phyloP scores from a whole-genome alignment of 768 basidiomycete species.

The Mycena sanguinolenta region DNA sequence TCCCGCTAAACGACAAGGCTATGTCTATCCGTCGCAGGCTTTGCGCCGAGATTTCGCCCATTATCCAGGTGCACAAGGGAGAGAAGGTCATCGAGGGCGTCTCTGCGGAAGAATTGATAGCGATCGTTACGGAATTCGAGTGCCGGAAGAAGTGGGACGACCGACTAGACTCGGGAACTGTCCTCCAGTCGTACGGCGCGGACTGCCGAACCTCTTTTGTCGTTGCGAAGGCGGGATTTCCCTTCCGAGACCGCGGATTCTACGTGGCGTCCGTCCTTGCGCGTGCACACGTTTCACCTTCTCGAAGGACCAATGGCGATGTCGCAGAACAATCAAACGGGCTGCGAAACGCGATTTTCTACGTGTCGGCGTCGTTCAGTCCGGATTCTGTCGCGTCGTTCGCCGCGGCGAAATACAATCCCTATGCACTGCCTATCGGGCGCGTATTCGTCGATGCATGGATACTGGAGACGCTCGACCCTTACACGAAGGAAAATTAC shows the following conservation, averaged over 20 bases:
- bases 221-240: slow-evolving; percentile 84
- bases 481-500: slow-evolving; percentile 94
- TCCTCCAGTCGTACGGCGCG: slow-evolving; percentile 84
- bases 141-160: slow-evolving; percentile 91
- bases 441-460: slow-evolving; percentile 92
- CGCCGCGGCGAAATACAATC: slow-evolving; percentile 79
- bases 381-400: slow-evolving; percentile 72
- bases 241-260: slow-evolving; percentile 92
- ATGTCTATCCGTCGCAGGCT: slow-evolving; percentile 81
- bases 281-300: slow-evolving; percentile 59
- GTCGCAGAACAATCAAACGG: slow-evolving; percentile 54
- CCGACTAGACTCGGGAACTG: slow-evolving; percentile 75
- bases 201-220: slow-evolving; percentile 80
- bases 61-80: slow-evolving; percentile 88
- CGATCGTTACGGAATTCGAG: slow-evolving; percentile 76
- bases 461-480: slow-evolving; percentile 96
- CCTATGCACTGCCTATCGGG: slow-evolving; percentile 79
- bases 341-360: slow-evolving; percentile 78
- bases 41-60: slow-evolving; percentile 81
- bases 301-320: slow-evolving; percentile 57
- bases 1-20: slow-evolving; percentile 80
- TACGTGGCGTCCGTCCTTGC: slow-evolving; percentile 84
- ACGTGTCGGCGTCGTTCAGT: slow-evolving; percentile 86
- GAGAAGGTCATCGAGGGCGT: slow-evolving; percentile 94
- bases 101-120: slow-evolving; percentile 90